A percentile compares a stretch with the other conserved stretches of the same genome.
These are phyloP conservation scores for Blastobotrys parvus DNA, from an alignment of 805 yeast species.

Conservation along the genomic window DNA sequence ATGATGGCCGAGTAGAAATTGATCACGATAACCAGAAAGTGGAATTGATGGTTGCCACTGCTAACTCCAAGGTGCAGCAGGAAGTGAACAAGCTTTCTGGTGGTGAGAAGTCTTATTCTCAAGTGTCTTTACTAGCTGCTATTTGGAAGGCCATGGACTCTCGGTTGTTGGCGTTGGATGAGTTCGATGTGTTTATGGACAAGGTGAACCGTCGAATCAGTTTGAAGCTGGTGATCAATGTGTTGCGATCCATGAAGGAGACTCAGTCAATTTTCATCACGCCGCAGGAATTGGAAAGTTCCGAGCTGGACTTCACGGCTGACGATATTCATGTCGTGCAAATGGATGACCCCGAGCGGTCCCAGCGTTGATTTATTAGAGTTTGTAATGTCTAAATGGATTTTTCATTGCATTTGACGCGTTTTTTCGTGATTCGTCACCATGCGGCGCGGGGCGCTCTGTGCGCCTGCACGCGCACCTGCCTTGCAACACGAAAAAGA, in stretches of 20 bases:
- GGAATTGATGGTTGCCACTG: conserved; percentile 19
- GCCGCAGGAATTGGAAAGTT: conserved; percentile 74
- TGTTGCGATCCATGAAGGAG: conserved; percentile 52
- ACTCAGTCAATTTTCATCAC: conserved; percentile 90
- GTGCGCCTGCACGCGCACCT: no score
- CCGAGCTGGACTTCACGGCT: conserved; percentile 53
- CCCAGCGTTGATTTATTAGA: no score
- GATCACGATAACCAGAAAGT: conserved; percentile 35
- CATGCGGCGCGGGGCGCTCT: no score
- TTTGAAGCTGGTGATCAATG: conserved; percentile 60
- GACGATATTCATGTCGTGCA: conserved; percentile 32
- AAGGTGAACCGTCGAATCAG: conserved; percentile 79
- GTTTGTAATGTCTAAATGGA: no score
- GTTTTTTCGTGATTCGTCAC: no score
- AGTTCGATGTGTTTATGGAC: conserved; percentile 96
- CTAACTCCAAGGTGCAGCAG: conserved; percentile 41
- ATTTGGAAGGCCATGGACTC: conserved; percentile 93
- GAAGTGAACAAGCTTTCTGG: conserved; percentile 84
- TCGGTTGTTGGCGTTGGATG: conserved; percentile 83
- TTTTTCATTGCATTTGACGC: no score
- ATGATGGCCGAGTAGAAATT: conserved; percentile 62
- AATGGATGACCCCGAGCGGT: conserved; percentile 28
- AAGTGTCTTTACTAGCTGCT: conserved; percentile 75
- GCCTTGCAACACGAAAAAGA: no score
- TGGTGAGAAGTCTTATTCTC: conserved; percentile 93